These are phyloP conservation scores for Melocanna baccifera DNA, from an alignment of 176 grass and related monocot genomes.

Conservation along the genomic window DNA sequence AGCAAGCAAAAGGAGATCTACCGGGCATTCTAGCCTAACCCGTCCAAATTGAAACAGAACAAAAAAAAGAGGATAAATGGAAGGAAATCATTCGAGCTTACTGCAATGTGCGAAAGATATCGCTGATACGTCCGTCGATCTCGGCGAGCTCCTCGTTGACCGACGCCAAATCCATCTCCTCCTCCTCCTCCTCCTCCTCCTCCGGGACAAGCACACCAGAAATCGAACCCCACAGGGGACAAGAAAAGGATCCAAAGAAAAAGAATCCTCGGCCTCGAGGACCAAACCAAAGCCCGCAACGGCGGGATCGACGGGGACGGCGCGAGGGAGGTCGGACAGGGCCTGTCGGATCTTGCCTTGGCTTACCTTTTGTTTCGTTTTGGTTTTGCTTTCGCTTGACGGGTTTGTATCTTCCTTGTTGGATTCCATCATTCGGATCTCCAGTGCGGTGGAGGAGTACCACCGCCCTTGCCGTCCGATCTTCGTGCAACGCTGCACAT, in stretches of 20 bases:
- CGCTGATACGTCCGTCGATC: slow-evolving; percentile 81
- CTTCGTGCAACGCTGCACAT: not conserved
- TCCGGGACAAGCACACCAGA: not conserved
- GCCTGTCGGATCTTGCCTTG: no score
- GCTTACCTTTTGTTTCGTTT: no score
- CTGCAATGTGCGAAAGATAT: slow-evolving; percentile 92
- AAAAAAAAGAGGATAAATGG: not conserved
- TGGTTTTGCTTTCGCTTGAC: no score
- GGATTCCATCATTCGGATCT: not conserved
- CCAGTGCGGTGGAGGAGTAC: not conserved
- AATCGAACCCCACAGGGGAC: not conserved
- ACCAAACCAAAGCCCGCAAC: not conserved
- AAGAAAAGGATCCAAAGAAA: slow-evolving; percentile 17
- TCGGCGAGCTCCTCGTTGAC: slow-evolving; percentile 82
- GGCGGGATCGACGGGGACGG: not conserved
- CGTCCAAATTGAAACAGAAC: not conserved
- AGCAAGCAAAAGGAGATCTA: slow-evolving; percentile 17
- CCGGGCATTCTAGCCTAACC: not conserved
- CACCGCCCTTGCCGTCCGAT: slow-evolving; percentile 4
- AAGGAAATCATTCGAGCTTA: slow-evolving; percentile 36
- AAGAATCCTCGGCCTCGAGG: not conserved
- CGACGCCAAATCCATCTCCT: slow-evolving; percentile 83
- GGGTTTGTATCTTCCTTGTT: no score
- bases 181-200: slow-evolving; percentile 12
- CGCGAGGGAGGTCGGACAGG: not conserved